These are phyloP conservation scores for Pugionium cornutum DNA, from an alignment of 345 rosid species.

Conservation along the genomic window DNA sequence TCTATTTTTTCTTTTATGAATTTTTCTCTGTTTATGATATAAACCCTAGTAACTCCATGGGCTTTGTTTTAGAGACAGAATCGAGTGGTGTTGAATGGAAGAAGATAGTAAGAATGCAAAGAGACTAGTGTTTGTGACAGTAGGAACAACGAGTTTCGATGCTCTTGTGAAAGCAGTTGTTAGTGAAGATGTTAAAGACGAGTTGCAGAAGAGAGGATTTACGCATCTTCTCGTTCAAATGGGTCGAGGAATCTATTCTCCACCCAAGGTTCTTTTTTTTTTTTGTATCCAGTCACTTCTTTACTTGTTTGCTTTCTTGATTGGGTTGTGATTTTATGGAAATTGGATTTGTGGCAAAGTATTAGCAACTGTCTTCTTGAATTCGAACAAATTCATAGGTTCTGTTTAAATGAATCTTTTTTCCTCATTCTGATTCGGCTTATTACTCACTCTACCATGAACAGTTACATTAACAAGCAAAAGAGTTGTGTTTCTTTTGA, in stretches of 20 bases:
- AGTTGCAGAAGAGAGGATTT: constrained; percentile 60
- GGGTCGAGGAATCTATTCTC: constrained; percentile 75
- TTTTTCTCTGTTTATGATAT: not conserved
- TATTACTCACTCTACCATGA: too few relatives aligned
- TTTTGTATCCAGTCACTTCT: not conserved
- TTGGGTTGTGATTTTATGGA: too few relatives aligned
- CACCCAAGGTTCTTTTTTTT: constrained; percentile 56
- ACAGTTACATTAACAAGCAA: too few relatives aligned
- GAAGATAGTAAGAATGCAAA: constrained; percentile 40
- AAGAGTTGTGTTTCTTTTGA: too few relatives aligned
- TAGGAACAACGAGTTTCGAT: constrained; percentile 89
- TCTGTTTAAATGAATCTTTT: too few relatives aligned
- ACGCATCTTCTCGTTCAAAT: constrained; percentile 82
- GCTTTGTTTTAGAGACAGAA: too few relatives aligned
- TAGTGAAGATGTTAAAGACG: constrained; percentile 55
- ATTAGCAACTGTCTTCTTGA: too few relatives aligned
- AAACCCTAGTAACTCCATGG: not conserved
- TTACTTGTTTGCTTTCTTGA: not conserved
- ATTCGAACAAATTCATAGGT: too few relatives aligned
- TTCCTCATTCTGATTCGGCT: too few relatives aligned
- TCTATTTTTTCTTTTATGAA: too few relatives aligned
- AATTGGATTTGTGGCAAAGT: too few relatives aligned
- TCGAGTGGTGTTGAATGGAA: constrained; percentile 25
- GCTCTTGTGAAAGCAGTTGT: constrained; percentile 67
- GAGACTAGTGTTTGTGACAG: constrained; percentile 75